Conservation (phyloP, 345 rosid species). For the Combretum micranthum region DNA sequence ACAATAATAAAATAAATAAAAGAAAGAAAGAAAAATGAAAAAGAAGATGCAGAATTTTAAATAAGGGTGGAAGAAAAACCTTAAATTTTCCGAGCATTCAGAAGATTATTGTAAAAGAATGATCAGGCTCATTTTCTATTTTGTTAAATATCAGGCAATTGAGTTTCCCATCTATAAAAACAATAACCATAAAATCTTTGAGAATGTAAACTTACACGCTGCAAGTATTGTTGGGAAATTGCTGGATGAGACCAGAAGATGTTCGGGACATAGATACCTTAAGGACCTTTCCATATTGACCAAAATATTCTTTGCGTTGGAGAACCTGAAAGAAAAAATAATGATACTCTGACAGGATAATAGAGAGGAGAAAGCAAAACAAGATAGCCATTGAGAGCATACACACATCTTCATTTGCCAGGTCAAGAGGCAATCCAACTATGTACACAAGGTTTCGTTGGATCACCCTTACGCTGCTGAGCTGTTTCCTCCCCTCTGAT, state of each 20-base stretch:
- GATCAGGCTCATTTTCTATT: too few species aligned
- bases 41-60: too few species aligned
- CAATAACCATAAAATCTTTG: too few species aligned
- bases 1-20: too few species aligned
- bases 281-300: conserved; percentile 84
- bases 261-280: conserved; percentile 96
- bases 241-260: conserved; percentile 78
- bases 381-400: conserved; percentile 3
- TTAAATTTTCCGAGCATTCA: too few species aligned
- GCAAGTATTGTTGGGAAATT: conserved; percentile 83
- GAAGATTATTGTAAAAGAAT: too few species aligned
- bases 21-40: too few species aligned
- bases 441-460: conserved; percentile 88
- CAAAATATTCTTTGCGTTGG: conserved; percentile 68
- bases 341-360: neutral
- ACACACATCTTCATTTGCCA: conserved; percentile 86
- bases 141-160: too few species aligned
- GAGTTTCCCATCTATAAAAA: too few species aligned
- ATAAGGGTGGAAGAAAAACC: too few species aligned
- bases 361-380: neutral
- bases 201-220: conserved; percentile 59
- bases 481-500: conserved; percentile 71
- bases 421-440: conserved; percentile 78
- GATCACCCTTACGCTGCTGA: conserved; percentile 75
- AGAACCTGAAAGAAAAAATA: conserved; percentile 49